Conservation (phyloP, 768 basidiomycete species). For the Suillus variegatus region DNA sequence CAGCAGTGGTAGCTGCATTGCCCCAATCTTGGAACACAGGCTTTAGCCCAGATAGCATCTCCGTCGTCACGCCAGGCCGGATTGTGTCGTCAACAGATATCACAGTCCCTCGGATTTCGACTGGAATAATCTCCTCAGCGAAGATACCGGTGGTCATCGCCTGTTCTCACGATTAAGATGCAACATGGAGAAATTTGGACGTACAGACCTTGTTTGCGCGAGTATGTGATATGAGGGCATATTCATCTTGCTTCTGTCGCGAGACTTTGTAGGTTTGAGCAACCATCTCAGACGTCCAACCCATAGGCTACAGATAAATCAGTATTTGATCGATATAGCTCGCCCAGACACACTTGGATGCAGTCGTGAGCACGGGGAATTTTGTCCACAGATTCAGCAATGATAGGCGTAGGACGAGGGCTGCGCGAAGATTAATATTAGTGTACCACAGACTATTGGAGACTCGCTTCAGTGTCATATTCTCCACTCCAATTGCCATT, state of each 20-base stretch:
- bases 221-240: slow-evolving; percentile 84
- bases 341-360: slow-evolving; percentile 51
- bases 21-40: slow-evolving; percentile 88
- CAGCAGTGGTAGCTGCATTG: slow-evolving; percentile 68
- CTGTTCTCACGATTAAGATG: slow-evolving; percentile 30
- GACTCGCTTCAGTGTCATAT: slow-evolving; percentile 76
- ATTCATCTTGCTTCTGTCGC: slow-evolving; percentile 84
- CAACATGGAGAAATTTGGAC: slow-evolving; percentile 3
- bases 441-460: slow-evolving; percentile 3
- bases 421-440: slow-evolving; percentile 35
- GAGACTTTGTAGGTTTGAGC: slow-evolving; percentile 77
- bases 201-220: slow-evolving; percentile 63
- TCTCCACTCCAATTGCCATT: slow-evolving; percentile 80
- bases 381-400: slow-evolving; percentile 57
- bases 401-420: slow-evolving; percentile 72
- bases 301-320: slow-evolving; percentile 69
- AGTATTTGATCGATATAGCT: neutral
- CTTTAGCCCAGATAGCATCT: slow-evolving; percentile 77
- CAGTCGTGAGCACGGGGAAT: slow-evolving; percentile 72
- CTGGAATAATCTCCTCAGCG: slow-evolving; percentile 85
- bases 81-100: slow-evolving; percentile 86
- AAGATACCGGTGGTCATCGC: slow-evolving; percentile 75
- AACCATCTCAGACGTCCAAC: slow-evolving; percentile 94
- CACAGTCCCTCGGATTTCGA: slow-evolving; percentile 68
- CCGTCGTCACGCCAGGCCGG: slow-evolving; percentile 76